Evolutionary conservation across 2,329 filamentous ascomycete genomes (phyloP).

Genomic region (Simplicillium aogashimaense): DNA sequence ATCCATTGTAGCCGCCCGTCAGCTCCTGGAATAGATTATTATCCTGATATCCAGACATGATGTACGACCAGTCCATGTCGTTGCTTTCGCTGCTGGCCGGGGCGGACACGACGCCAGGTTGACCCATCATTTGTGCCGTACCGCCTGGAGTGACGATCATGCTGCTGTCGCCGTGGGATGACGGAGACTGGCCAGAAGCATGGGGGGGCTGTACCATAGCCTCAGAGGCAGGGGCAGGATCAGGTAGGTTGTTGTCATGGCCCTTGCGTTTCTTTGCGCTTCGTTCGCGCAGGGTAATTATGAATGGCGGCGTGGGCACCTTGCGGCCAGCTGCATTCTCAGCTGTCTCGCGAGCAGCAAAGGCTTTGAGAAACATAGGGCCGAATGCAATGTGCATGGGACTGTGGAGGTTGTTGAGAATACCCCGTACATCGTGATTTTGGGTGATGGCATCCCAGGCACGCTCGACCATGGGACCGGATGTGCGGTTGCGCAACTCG

Average conservation of each 20-base stretch:
- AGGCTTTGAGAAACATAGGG: constrained; percentile 50
- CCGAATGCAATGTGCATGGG: constrained; percentile 50
- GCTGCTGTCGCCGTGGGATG: constrained; percentile 4
- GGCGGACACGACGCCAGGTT: constrained; percentile 1
- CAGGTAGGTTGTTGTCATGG: constrained; percentile 15
- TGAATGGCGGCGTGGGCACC: constrained; percentile 33
- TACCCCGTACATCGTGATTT: constrained; percentile 42
- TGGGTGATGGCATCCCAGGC: constrained; percentile 47
- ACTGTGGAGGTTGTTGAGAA: constrained; percentile 38
- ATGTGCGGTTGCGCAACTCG: constrained; percentile 41
- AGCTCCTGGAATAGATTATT: constrained; percentile 19
- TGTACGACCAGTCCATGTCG: constrained; percentile 39
- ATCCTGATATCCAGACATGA: constrained; percentile 32
- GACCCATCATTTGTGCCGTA: constrained; percentile 1
- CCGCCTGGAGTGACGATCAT: neutral
- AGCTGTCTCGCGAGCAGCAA: constrained; percentile 45
- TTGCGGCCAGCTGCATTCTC: constrained; percentile 32
- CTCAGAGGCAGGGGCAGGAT: constrained; percentile 1
- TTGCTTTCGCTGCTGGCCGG: constrained; percentile 3
- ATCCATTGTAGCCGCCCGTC: constrained; percentile 13
- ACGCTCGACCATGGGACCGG: constrained; percentile 45
- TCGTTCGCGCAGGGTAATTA: constrained; percentile 35
- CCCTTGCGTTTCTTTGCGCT: constrained; percentile 23
- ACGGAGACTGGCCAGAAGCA: constrained; percentile 9
- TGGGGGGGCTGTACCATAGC: neutral